These are phyloP conservation scores for Linum trigynum DNA, from an alignment of 345 rosid genomes.

Conservation along the genomic window DNA sequence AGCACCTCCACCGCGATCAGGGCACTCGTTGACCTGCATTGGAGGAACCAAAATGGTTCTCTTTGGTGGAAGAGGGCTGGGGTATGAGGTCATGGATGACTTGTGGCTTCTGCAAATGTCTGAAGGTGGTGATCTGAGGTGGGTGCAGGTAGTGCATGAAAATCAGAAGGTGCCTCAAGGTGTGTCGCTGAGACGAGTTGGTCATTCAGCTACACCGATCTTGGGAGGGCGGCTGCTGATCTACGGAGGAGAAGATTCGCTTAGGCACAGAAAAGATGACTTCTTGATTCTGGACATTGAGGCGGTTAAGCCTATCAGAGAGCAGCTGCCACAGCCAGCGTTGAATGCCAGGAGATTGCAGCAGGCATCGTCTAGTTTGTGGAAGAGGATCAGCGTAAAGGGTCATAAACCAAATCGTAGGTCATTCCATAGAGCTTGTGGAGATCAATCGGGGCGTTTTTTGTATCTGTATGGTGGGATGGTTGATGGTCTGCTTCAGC, in stretches of 20 bases:
- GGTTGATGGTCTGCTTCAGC: conserved; percentile 61
- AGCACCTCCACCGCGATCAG: conserved; percentile 86
- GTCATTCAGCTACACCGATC: conserved; percentile 75
- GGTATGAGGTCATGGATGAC: conserved; percentile 75
- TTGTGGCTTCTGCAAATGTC: conserved; percentile 66
- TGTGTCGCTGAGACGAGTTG: conserved; percentile 70
- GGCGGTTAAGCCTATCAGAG: conserved; percentile 31
- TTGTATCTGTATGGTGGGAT: conserved; percentile 81
- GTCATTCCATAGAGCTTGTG: conserved; percentile 80
- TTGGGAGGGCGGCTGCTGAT: conserved; percentile 69
- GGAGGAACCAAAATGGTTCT: conserved; percentile 45
- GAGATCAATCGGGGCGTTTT: conserved; percentile 54
- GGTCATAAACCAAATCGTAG: conserved; percentile 50
- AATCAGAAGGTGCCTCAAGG: conserved; percentile 42
- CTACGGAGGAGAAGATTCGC: conserved; percentile 87
- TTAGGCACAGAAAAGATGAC: conserved; percentile 72
- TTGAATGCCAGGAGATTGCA: conserved; percentile 23
- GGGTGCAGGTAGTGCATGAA: conserved; percentile 60
- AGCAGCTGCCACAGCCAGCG: conserved; percentile 20
- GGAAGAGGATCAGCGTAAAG: conserved; percentile 51
- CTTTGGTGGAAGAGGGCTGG: conserved; percentile 89
- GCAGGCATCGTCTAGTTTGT: conserved; percentile 20
- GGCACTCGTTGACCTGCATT: conserved; percentile 70
- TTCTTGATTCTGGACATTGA: conserved; percentile 71
- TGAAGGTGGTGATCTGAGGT: conserved; percentile 27